Percentiles rank a stretch among this genome's conserved stretches.
Evolutionary conservation across 805 yeast species (phyloP).

Genomic region (Jamesozyma piceae): DNA sequence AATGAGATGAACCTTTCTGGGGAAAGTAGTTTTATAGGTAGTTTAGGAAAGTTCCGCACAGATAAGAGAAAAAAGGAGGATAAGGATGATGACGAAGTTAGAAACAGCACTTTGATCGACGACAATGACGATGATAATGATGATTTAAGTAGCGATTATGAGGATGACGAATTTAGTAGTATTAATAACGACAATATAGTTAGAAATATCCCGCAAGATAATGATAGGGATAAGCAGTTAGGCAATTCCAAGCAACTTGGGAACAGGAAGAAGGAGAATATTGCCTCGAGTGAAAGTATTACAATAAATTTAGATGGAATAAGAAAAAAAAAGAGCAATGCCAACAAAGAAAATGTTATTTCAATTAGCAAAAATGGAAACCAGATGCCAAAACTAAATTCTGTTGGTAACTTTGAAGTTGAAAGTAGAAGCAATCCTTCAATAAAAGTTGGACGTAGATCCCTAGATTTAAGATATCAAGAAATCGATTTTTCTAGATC

Average conservation of each 20-base stretch:
- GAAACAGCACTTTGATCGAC: background rate
- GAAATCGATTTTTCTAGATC: conserved; percentile 12
- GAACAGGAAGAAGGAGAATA: conserved; percentile 6
- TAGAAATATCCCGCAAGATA: no score
- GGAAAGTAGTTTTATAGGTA: conserved; percentile 7
- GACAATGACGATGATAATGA: background rate
- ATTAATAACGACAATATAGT: no score
- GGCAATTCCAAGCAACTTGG: no score
- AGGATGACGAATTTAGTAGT: background rate
- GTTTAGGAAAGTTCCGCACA: background rate
- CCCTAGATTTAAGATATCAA: conserved; percentile 25
- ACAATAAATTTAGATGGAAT: conserved; percentile 16
- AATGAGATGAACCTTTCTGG: conserved; percentile 16
- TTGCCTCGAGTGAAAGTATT: conserved; percentile 25
- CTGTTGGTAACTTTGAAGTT: background rate
- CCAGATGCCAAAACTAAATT: background rate
- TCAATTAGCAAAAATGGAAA: background rate
- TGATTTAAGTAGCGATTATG: background rate
- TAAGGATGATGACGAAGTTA: background rate
- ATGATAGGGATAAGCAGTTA: background rate
- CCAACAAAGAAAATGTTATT: background rate
- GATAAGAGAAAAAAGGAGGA: background rate
- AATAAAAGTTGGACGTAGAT: conserved; percentile 8
- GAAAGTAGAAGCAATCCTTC: background rate
- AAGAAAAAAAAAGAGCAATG: background rate